These are phyloP conservation scores for Kodamaea kaohsiungensis DNA, from an alignment of 805 yeast genomes.

Conservation along the genomic window DNA sequence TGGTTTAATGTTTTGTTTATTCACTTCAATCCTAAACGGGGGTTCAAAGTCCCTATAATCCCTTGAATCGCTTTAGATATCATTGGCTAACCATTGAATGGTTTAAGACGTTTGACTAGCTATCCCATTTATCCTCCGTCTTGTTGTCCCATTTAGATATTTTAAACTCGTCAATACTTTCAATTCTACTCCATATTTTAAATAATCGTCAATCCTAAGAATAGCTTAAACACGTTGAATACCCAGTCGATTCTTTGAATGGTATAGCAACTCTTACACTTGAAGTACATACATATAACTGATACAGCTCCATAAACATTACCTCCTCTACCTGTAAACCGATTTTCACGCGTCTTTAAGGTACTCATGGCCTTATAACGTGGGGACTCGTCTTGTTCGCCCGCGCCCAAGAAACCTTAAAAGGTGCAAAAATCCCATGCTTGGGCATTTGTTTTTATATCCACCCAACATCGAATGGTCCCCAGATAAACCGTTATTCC, in stretches of 20 bases:
- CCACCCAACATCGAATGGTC: background rate
- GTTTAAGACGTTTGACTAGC: too few relatives aligned
- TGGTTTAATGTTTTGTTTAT: background rate
- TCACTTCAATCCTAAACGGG: background rate
- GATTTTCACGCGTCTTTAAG: background rate
- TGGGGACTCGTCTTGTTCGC: background rate
- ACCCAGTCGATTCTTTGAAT: too few relatives aligned
- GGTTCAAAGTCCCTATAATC: background rate
- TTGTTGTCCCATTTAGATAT: background rate
- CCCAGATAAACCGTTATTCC: background rate
- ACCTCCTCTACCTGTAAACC: background rate
- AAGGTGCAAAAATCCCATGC: background rate
- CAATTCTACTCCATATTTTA: background rate
- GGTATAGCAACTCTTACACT: background rate
- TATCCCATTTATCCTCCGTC: too few relatives aligned
- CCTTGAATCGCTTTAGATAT: too few relatives aligned
- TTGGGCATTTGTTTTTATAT: background rate
- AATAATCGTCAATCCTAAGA: background rate
- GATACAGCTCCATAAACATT: background rate
- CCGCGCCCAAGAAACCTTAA: background rate
- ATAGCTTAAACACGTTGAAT: background rate
- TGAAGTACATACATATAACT: background rate
- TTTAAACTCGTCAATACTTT: background rate
- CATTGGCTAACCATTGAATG: too few relatives aligned
- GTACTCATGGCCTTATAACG: background rate